Conservation (phyloP, 441 rosid genomes). For the Croton setiger region DNA sequence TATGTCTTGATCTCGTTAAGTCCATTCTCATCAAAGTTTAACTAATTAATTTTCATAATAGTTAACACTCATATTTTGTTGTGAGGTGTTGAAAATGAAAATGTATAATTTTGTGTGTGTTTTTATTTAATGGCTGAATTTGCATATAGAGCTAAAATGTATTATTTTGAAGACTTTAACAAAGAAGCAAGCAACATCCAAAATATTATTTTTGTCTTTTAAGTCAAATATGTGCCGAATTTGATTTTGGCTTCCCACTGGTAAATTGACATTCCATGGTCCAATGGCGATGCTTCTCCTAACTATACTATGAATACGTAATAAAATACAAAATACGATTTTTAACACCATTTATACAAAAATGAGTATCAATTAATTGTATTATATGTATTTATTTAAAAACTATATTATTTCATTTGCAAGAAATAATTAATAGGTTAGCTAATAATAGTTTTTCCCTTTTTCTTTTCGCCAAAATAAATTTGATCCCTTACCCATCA, state of each 20-base stretch:
- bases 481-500: too few relatives aligned
- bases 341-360: background rate
- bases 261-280: constrained; percentile 9
- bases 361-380: too few relatives aligned
- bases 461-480: too few relatives aligned
- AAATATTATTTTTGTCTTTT: background rate
- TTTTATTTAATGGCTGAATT: too few relatives aligned
- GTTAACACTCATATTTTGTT: too few relatives aligned
- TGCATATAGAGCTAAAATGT: background rate
- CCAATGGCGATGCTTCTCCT: constrained; percentile 18
- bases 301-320: background rate
- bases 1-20: too few relatives aligned
- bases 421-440: background rate
- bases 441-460: background rate
- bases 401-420: background rate
- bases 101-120: background rate
- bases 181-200: constrained; percentile 1
- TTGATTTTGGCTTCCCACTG: constrained; percentile 16
- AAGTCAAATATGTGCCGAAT: constrained; percentile 14
- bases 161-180: background rate
- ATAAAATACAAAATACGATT: background rate
- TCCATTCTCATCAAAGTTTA: too few relatives aligned
- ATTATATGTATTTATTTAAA: too few relatives aligned
- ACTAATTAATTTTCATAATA: too few relatives aligned
- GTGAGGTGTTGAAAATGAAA: too few relatives aligned